A percentile compares a stretch with the other conserved stretches of the same genome.
Evolutionary conservation across 2,329 filamentous ascomycete species (phyloP).

Genomic region (Sclerotinia sclerotiorum): DNA sequence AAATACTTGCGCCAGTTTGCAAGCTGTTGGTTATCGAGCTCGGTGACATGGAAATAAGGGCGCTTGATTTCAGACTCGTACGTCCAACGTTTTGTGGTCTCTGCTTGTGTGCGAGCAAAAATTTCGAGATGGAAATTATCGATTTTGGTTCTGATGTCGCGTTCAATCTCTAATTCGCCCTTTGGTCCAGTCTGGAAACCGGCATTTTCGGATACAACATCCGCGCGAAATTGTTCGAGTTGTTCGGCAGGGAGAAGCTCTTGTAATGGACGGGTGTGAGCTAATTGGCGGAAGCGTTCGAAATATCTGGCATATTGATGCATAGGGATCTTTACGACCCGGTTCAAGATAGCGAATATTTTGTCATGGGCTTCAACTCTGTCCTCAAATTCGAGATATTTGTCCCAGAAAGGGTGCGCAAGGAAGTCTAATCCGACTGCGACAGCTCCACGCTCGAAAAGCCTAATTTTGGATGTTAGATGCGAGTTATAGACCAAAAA

Average conservation of each 20-base stretch:
- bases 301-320: constrained; percentile 96
- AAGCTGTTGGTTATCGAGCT: constrained; percentile 82
- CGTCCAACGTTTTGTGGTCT: constrained; percentile 90
- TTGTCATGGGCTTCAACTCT: constrained; percentile 79
- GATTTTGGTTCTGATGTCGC: constrained; percentile 76
- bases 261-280: constrained; percentile 67
- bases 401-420: constrained; percentile 97
- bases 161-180: constrained; percentile 76
- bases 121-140: constrained; percentile 78
- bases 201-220: constrained; percentile 66
- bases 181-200: constrained; percentile 55
- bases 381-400: constrained; percentile 96
- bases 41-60: constrained; percentile 94
- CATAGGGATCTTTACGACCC: constrained; percentile 86
- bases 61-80: constrained; percentile 94
- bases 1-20: constrained; percentile 94
- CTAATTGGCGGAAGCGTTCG: constrained; percentile 79
- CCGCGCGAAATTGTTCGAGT: constrained; percentile 66
- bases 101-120: constrained; percentile 78
- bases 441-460: constrained; percentile 86
- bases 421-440: constrained; percentile 91
- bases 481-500: constrained; percentile 24
- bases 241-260: constrained; percentile 71
- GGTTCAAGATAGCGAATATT: constrained; percentile 79
- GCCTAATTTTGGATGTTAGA: constrained; percentile 51